Percentiles rank a stretch among this genome's conserved stretches.
phyloP scores from a whole-genome alignment of 257 asterid species.

The Ilex asprella region DNA sequence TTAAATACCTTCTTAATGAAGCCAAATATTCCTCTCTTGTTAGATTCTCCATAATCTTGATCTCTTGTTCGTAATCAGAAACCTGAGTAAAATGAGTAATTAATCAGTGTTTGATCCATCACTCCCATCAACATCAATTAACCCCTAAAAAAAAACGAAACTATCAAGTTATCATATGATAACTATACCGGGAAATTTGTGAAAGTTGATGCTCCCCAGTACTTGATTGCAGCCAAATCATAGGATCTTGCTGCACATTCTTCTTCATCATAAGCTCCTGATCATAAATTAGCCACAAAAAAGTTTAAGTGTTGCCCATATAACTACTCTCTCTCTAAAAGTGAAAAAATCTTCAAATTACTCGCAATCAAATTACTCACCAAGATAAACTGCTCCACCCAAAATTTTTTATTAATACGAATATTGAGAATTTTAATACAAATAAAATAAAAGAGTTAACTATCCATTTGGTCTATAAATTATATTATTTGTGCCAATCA shows the following conservation, averaged over 20 bases:
- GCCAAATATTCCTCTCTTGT: conserved; percentile 55
- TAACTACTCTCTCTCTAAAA: too few species aligned
- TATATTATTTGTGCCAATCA: too few species aligned
- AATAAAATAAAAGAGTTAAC: too few species aligned
- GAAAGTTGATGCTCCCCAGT: conserved; percentile 47
- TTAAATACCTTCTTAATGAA: conserved; percentile 26
- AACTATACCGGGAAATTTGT: conserved; percentile 34
- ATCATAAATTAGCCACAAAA: neutral
- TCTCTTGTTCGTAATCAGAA: conserved; percentile 31
- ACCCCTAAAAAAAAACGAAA: too few species aligned
- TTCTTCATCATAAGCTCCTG: conserved; percentile 54
- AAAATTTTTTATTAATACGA: conserved; percentile 7
- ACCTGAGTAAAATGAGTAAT: conserved; percentile 14
- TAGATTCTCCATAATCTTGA: conserved; percentile 39
- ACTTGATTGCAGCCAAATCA: conserved; percentile 48
- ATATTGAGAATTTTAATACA: too few species aligned
- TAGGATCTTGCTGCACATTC: conserved; percentile 55
- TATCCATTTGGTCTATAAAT: too few species aligned
- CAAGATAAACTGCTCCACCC: conserved; percentile 32
- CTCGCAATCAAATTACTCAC: conserved; percentile 20
- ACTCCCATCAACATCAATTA: too few species aligned
- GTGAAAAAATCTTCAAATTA: too few species aligned
- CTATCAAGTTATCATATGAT: neutral
- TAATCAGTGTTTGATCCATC: too few species aligned
- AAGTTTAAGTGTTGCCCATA: too few species aligned